Evolutionary conservation across 805 yeast species (phyloP).

Genomic region (Candida maesae): DNA sequence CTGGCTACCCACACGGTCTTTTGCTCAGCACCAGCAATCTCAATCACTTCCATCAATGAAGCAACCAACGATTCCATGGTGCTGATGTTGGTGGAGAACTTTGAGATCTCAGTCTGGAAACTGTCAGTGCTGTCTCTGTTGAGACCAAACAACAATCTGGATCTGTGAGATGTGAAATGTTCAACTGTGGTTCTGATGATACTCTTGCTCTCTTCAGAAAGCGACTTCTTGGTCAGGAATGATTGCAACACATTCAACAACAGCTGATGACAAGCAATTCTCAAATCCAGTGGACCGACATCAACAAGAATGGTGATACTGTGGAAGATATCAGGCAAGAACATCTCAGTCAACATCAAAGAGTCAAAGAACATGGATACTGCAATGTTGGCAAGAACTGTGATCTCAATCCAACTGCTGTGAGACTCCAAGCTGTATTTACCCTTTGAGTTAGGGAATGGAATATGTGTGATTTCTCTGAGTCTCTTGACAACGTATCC

Average conservation of each 20-base stretch:
- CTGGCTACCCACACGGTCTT: constrained; percentile 55
- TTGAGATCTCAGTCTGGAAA: constrained; percentile 32
- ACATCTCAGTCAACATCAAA: constrained; percentile 53
- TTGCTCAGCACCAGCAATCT: constrained; percentile 44
- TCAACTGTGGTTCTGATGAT: constrained; percentile 43
- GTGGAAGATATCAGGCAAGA: constrained; percentile 67
- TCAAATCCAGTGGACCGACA: constrained; percentile 50
- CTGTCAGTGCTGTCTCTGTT: constrained; percentile 47
- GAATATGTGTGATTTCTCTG: constrained; percentile 48
- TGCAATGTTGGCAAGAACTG: constrained; percentile 59
- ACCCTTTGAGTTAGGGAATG: constrained; percentile 39
- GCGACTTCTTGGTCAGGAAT: constrained; percentile 50
- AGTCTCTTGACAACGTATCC: constrained; percentile 59
- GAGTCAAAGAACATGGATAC: constrained; percentile 71
- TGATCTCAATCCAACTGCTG: constrained; percentile 66
- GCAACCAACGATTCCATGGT: constrained; percentile 59
- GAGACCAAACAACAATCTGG: constrained; percentile 65
- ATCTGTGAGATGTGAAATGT: constrained; percentile 52
- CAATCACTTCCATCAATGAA: constrained; percentile 48
- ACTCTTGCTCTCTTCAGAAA: constrained; percentile 37
- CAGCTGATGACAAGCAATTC: constrained; percentile 57
- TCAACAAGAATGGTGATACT: constrained; percentile 57
- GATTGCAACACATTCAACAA: constrained; percentile 68
- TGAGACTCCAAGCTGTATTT: constrained; percentile 47
- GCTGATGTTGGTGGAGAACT: constrained; percentile 36